Conservation (phyloP, 257 asterid species). For the Solanum bukasovii region DNA sequence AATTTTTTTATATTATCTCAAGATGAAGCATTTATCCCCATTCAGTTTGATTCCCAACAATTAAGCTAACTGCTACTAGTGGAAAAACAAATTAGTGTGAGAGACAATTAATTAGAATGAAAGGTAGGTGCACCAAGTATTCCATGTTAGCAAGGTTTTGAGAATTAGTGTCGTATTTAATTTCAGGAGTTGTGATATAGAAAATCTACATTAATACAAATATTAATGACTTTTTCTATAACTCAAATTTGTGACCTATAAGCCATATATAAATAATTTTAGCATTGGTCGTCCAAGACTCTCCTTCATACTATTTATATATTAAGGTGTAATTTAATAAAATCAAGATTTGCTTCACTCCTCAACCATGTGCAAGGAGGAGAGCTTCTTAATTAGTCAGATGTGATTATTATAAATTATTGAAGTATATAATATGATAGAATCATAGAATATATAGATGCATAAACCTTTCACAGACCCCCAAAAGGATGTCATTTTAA, state of each 20-base stretch:
- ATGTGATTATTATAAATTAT: constrained; percentile 2
- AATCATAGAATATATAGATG: constrained; percentile 29
- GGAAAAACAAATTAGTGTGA: neutral
- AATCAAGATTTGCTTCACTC: neutral
- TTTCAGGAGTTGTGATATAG: too few species aligned
- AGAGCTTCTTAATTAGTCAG: neutral
- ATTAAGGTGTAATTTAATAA: neutral
- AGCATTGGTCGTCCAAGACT: neutral
- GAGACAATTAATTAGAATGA: neutral
- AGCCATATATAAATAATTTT: neutral
- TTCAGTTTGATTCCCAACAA: neutral
- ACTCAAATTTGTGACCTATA: neutral
- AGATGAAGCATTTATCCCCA: neutral
- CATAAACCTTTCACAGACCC: constrained; percentile 33
- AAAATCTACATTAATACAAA: too few species aligned
- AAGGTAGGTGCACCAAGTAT: neutral
- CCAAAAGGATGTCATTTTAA: constrained; percentile 4
- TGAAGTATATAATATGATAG: neutral
- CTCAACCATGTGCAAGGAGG: constrained; percentile 17
- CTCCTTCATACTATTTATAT: neutral
- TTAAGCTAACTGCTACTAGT: neutral
- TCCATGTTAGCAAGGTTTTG: neutral
- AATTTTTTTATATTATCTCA: neutral
- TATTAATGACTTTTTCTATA: neutral
- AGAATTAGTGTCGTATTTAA: neutral